phyloP scores from a whole-genome alignment of 768 basidiomycete genomes.

The Serendipita sp. region DNA sequence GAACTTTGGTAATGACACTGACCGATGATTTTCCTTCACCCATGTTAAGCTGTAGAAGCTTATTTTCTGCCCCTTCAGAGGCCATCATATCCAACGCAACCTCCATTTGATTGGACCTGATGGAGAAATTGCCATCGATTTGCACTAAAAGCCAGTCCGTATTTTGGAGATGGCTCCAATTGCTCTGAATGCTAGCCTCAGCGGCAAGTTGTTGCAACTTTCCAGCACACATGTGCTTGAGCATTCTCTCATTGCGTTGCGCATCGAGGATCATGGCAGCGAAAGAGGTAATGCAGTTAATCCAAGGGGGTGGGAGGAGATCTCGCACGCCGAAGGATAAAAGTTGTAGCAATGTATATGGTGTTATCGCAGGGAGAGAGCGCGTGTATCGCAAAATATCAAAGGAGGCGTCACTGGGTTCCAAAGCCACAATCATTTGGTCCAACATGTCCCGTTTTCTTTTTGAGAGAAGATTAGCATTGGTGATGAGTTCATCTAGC shows the following conservation, averaged over 20 bases:
- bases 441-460: too few relatives aligned
- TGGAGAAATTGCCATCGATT: slow-evolving; percentile 30
- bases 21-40: slow-evolving; percentile 40
- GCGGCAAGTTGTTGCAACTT: not conserved
- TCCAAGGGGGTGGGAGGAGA: not conserved
- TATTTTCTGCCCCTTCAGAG: slow-evolving; percentile 23
- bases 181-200: not conserved
- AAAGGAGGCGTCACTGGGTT: too few relatives aligned
- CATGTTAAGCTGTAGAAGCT: slow-evolving; percentile 37
- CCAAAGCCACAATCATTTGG: too few relatives aligned
- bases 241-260: not conserved
- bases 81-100: slow-evolving; percentile 32
- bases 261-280: not conserved
- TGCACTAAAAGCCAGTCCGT: slow-evolving; percentile 12
- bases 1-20: not conserved
- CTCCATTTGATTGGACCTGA: slow-evolving; percentile 26
- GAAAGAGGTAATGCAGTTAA: not conserved
- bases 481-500: too few relatives aligned
- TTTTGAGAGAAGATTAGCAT: too few relatives aligned
- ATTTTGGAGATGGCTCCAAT: not conserved
- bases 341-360: not conserved
- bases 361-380: not conserved
- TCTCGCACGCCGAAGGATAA: not conserved
- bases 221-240: not conserved
- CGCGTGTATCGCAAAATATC: not conserved